Base-by-base conservation (phyloP, 73 alveolate species). In the Paramecium bursaria region DNA sequence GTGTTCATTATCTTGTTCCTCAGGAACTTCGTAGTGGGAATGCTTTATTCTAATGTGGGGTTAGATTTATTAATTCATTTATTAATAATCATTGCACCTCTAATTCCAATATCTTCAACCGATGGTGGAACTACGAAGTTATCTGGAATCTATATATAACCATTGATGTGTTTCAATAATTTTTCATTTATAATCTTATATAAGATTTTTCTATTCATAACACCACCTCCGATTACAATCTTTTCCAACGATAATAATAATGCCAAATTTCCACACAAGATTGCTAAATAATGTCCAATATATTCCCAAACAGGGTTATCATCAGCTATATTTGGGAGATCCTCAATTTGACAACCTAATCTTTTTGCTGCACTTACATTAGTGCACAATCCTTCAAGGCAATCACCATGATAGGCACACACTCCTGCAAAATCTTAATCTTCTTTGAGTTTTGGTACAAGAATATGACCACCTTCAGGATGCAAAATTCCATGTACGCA, bases 191-290 rank as follows among this genome's bases (percentile, higher is more conserved):
- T 88, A 13, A 53, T 75, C 26, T 85, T 86, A 77, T 86, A 92
- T 27, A 92, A 82, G 75, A 79, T 52, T 30, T 89, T 87, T 86
- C 97, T 93, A 74, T 92, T 91, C 99, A 95, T 95, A 4, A 95
- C 96, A 9, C 99, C 99, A 23, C 99, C 99, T 35, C 99, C 99
- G 11, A 95, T 73, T n/a, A 95, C 95, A 74, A 95, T 95, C 55
- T 88, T 93, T 86, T 95, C 92, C 3, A 94, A 90, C 44, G 94
- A 87, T 30, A 87, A 75, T 10, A 89, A 73, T 35, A 93, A 49
- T 29, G 90, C 73, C 48, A 92, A 85, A 75, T 85, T 93, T 13
- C 74, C 74, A 27, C 96, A 92, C 19, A 92, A 92, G 27, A 52
- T 74, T 0, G 96, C 95, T 4, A 95, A 86, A 77, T 95, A 95